phyloP scores from a whole-genome alignment of 371 early-diverging fungal genomes.

The Circinella umbellata region DNA sequence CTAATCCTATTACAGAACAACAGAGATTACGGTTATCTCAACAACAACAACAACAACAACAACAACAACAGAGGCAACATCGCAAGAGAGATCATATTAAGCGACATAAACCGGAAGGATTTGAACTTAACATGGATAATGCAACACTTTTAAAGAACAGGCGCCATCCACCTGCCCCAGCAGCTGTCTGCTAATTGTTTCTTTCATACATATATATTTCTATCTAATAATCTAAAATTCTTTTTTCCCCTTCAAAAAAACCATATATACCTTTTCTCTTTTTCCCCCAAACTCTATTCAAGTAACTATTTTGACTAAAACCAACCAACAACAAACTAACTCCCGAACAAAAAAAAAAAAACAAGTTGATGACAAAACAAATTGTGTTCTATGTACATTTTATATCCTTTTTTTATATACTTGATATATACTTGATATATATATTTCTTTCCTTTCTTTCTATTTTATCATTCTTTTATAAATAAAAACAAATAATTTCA shows the following conservation, averaged over 20 bases:
- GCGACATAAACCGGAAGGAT: slow-evolving; percentile 9
- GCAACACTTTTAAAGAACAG: slow-evolving; percentile 27
- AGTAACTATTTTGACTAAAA: too few relatives aligned
- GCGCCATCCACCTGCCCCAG: slow-evolving; percentile 17
- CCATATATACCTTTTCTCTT: neutral
- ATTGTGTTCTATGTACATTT: slow-evolving; percentile 1
- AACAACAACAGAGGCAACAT: neutral
- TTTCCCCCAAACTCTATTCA: neutral
- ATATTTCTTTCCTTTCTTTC: neutral
- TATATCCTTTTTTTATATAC: neutral
- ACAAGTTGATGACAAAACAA: neutral
- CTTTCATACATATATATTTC: too few relatives aligned
- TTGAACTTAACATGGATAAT: slow-evolving; percentile 26
- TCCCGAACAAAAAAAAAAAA: neutral
- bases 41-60: neutral
- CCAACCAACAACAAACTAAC: too few relatives aligned
- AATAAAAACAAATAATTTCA: neutral
- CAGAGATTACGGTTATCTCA: neutral
- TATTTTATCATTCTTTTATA: neutral
- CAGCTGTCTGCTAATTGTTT: neutral
- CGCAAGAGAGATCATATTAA: neutral
- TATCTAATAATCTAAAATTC: neutral
- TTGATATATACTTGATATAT: neutral
- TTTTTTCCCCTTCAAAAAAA: neutral
- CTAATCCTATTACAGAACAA: slow-evolving; percentile 1